phyloP scores from a whole-genome alignment of 768 basidiomycete genomes.

The Tylopilus subfusipes region DNA sequence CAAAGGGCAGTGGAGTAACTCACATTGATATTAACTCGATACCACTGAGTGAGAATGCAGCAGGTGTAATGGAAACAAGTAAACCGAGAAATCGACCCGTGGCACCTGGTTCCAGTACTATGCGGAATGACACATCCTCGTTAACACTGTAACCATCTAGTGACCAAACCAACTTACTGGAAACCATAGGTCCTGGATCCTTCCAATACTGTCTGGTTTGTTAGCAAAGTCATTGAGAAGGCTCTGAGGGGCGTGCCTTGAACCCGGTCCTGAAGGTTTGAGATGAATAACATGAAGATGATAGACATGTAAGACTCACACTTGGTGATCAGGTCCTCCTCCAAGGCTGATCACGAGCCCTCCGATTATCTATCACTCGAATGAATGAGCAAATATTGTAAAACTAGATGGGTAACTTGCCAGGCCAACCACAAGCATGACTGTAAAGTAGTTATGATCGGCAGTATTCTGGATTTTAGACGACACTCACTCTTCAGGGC shows the following conservation, averaged over 20 bases:
- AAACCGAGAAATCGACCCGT: constrained; percentile 21
- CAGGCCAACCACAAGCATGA: constrained; percentile 37
- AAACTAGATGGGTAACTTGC: constrained; percentile 2
- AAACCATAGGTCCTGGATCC: constrained; percentile 27
- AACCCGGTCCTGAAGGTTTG: constrained; percentile 18
- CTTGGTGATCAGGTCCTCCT: constrained; percentile 50
- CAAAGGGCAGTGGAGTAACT: constrained; percentile 24
- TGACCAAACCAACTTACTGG: constrained; percentile 3
- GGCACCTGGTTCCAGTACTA: constrained; percentile 22
- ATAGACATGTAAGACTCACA: constrained; percentile 31
- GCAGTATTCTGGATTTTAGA: background rate
- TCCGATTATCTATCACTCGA: constrained; percentile 27
- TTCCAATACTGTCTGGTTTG: constrained; percentile 17
- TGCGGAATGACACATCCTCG: background rate
- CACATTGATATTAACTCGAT: constrained; percentile 73
- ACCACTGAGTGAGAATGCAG: constrained; percentile 72
- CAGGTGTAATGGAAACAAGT: constrained; percentile 19
- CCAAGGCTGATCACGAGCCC: constrained; percentile 55
- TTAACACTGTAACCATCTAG: background rate
- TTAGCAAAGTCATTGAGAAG: background rate
- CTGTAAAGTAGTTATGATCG: constrained; percentile 15
- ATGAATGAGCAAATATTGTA: background rate
- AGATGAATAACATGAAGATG: constrained; percentile 20
- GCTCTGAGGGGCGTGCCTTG: background rate
- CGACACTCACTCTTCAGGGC: constrained; percentile 19